A percentile compares a stretch with the other conserved stretches of the same genome.
Conservation (phyloP, 768 basidiomycete genomes). For the Amanita molliuscula region DNA sequence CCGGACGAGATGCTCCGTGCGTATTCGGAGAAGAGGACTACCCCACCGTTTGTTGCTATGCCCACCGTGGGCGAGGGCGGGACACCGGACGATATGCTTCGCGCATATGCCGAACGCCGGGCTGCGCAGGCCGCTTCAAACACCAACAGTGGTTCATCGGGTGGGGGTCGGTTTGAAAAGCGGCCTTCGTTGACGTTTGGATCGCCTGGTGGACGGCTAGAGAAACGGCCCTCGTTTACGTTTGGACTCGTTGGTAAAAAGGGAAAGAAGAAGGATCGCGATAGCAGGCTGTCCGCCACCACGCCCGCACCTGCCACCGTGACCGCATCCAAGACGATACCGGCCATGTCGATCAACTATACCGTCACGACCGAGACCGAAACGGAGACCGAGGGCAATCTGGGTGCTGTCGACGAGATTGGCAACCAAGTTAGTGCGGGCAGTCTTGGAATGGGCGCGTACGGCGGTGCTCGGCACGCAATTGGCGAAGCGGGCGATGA, state of each 20-base stretch:
- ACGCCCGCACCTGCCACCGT: not conserved
- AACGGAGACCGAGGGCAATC: not conserved
- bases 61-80: not conserved
- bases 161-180: slow-evolving; percentile 1
- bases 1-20: not conserved
- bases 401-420: not conserved
- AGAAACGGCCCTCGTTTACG: not conserved
- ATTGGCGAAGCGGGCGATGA: slow-evolving; percentile 22
- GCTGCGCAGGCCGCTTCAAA: not conserved
- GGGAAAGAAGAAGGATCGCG: slow-evolving; percentile 5
- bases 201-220: not conserved
- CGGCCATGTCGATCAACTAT: not conserved
- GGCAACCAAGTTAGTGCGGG: not conserved
- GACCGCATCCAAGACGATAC: not conserved
- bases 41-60: not conserved
- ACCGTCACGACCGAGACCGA: not conserved
- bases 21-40: not conserved
- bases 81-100: slow-evolving; percentile 6
- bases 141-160: not conserved
- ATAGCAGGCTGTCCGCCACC: not conserved
- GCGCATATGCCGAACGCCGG: slow-evolving; percentile 16
- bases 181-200: not conserved
- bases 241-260: slow-evolving; percentile 1
- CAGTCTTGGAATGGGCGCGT: slow-evolving; percentile 7
- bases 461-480: slow-evolving; percentile 20